phyloP scores from a whole-genome alignment of 768 basidiomycete genomes.

The Lentinula lateritia region DNA sequence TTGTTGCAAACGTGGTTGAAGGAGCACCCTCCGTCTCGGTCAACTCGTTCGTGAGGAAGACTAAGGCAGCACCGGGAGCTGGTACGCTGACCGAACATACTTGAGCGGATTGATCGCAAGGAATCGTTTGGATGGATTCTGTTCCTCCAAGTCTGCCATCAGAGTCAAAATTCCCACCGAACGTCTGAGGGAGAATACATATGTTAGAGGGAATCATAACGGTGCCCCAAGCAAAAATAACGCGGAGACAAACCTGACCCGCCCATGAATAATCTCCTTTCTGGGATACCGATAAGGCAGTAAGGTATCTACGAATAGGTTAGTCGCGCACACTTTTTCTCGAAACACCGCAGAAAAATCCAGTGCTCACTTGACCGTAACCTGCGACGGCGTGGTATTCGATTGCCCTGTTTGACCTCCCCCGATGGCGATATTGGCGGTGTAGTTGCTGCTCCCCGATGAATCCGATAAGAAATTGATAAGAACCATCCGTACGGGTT shows the following conservation, averaged over 20 bases:
- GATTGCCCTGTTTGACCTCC: constrained; percentile 33
- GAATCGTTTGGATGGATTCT: constrained; percentile 44
- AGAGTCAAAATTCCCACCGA: constrained; percentile 51
- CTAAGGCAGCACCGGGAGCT: constrained; percentile 65
- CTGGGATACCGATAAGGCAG: constrained; percentile 41
- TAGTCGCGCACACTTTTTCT: constrained; percentile 5
- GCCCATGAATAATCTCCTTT: constrained; percentile 62
- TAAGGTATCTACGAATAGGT: constrained; percentile 39
- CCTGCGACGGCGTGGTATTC: constrained; percentile 33
- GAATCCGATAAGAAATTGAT: constrained; percentile 69
- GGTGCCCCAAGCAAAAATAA: too few species aligned
- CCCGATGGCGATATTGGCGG: constrained; percentile 44
- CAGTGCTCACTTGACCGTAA: constrained; percentile 50
- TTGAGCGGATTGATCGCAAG: constrained; percentile 46
- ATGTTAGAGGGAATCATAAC: too few species aligned
- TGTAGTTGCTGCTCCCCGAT: constrained; percentile 50
- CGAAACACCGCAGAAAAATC: constrained; percentile 9
- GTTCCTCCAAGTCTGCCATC: constrained; percentile 60
- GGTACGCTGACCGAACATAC: constrained; percentile 58
- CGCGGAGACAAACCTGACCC: constrained; percentile 36
- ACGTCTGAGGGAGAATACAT: constrained; percentile 33
- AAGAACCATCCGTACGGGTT: constrained; percentile 54
- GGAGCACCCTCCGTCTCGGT: constrained; percentile 27
- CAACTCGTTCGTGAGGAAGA: constrained; percentile 46
- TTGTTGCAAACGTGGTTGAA: constrained; percentile 46